phyloP scores from a whole-genome alignment of 1,284 basidiomycete genomes.

The Cutaneotrichosporon dermatis region DNA sequence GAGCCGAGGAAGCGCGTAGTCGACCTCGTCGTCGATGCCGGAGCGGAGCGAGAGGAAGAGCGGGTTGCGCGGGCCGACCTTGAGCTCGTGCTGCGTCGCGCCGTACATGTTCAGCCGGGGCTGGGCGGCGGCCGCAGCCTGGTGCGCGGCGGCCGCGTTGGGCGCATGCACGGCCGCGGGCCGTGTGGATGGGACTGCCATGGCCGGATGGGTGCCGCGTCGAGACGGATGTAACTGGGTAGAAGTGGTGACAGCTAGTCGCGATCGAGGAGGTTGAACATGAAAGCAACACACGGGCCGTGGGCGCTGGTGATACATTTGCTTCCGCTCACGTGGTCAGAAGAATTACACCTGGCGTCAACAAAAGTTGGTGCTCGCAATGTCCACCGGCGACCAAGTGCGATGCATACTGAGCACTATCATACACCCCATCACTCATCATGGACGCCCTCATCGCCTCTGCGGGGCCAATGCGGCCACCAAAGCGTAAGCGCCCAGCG shows the following conservation, averaged over 20 bases:
- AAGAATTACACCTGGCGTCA: neutral
- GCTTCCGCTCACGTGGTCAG: conserved; percentile 4
- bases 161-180: neutral
- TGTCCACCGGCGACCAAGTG: neutral
- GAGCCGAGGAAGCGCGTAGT: conserved; percentile 42
- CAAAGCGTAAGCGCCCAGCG: conserved; percentile 19
- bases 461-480: conserved; percentile 58
- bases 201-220: conserved; percentile 1
- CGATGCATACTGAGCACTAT: neutral
- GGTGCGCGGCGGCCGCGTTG: conserved; percentile 2
- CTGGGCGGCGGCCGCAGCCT: neutral
- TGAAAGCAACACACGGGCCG: neutral
- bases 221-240: conserved; percentile 14
- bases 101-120: conserved; percentile 23
- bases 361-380: conserved; percentile 16
- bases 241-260: neutral
- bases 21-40: conserved; percentile 36
- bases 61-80: conserved; percentile 29
- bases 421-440: conserved; percentile 6
- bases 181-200: conserved; percentile 18
- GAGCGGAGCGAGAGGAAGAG: conserved; percentile 39
- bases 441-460: conserved; percentile 71
- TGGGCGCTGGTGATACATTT: conserved; percentile 7
- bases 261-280: neutral
- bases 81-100: conserved; percentile 26